These are phyloP conservation scores for Volvox reticuliferus DNA, from an alignment of 139 green algal species.

Conservation along the genomic window DNA sequence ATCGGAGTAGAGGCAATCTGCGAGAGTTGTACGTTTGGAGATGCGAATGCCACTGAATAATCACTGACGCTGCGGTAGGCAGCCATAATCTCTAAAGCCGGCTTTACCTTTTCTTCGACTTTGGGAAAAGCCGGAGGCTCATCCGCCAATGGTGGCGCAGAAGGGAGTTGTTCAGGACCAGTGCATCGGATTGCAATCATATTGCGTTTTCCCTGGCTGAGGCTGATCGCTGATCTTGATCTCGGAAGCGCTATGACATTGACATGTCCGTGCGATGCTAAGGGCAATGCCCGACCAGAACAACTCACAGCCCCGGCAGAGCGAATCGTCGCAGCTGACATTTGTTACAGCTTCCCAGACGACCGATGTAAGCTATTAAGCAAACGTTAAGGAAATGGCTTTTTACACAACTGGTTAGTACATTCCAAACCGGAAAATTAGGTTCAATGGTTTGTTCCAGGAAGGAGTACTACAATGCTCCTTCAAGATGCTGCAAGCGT, in stretches of 20 bases:
- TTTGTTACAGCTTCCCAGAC: not conserved
- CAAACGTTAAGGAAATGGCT: too few species aligned
- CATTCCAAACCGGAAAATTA: too few species aligned
- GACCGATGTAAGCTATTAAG: not conserved
- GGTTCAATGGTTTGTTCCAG: too few species aligned
- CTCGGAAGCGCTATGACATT: too few species aligned
- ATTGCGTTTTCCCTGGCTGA: not conserved
- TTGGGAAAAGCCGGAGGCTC: not conserved
- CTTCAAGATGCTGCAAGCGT: too few species aligned
- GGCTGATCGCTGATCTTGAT: not conserved
- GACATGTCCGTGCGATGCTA: not conserved
- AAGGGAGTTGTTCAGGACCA: not conserved
- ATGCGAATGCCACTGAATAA: not conserved
- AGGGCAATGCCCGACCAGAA: not conserved
- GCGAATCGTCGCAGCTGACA: constrained; percentile 1
- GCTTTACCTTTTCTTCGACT: not conserved
- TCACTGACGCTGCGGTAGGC: not conserved
- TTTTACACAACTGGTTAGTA: too few species aligned
- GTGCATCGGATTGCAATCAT: not conserved
- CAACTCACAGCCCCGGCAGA: constrained; percentile 7
- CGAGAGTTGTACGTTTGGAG: not conserved
- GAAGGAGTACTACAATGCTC: too few species aligned
- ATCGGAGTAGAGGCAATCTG: not conserved
- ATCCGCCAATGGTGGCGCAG: constrained; percentile 9
- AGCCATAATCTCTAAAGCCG: not conserved